A percentile compares a stretch with the other conserved stretches of the same genome.
Evolutionary conservation across 768 basidiomycete genomes (phyloP).

Genomic region (Chlorophyllum brunneum): DNA sequence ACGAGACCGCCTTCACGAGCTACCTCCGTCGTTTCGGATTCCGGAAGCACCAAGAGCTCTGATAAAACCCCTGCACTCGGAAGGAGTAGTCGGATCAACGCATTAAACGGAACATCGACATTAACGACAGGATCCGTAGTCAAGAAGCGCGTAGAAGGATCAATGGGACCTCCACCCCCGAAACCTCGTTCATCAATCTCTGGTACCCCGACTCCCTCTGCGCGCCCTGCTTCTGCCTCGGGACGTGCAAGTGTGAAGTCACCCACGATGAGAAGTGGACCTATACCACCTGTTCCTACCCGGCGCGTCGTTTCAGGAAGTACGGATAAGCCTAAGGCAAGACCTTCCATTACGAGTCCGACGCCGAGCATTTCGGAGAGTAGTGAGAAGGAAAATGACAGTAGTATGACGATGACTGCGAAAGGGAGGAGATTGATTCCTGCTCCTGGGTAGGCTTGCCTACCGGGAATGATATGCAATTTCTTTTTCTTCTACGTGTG

Average conservation of each 20-base stretch:
- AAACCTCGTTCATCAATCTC: constrained; percentile 33
- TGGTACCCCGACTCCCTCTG: constrained; percentile 36
- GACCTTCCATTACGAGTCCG: constrained; percentile 31
- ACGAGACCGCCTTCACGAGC: constrained; percentile 55
- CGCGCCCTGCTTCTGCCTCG: constrained; percentile 20
- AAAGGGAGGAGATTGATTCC: constrained; percentile 31
- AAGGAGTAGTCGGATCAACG: constrained; percentile 46
- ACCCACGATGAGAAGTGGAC: constrained; percentile 25
- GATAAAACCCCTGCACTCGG: constrained; percentile 39
- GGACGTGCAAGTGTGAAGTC: constrained; percentile 34
- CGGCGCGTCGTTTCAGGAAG: constrained; percentile 30
- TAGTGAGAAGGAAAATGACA: constrained; percentile 60
- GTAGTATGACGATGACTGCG: constrained; percentile 21
- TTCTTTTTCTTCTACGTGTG: neutral
- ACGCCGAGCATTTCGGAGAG: constrained; percentile 37
- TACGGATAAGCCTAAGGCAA: constrained; percentile 27
- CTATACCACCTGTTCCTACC: constrained; percentile 25
- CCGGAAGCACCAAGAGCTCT: constrained; percentile 31
- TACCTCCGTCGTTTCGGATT: constrained; percentile 53
- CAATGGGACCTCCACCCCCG: constrained; percentile 45
- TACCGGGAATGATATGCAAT: constrained; percentile 12
- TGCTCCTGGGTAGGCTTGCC: constrained; percentile 22
- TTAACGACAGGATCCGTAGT: constrained; percentile 21
- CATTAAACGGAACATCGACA: constrained; percentile 21
- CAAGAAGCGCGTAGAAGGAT: constrained; percentile 29